Evolutionary conservation across 106 monocot species (phyloP), one percentile per base, ranked within the genome.

Genomic region (Apostasia ramifera): DNA sequence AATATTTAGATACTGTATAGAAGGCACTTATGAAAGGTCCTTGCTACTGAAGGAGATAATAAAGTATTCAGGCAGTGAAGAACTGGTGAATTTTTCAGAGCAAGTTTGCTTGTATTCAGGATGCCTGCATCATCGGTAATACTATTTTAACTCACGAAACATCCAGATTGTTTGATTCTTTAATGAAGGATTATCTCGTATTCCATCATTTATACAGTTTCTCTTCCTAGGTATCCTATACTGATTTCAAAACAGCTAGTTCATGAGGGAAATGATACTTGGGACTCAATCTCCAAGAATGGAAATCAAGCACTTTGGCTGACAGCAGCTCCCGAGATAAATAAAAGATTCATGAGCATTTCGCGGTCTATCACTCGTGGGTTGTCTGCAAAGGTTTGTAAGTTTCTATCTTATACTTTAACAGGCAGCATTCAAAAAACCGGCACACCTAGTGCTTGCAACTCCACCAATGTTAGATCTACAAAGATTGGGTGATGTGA

Each of bases 61-160:
- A 71, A 47, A 63, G 52, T 85, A 67, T 63, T 67, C 81, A 6
- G 81, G 74, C 61, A 77, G 87, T 63, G 70, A 90, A 68, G 87
- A 85, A 68, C 69, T 93, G 26, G 61, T 10, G 4, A 80, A 79
- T 15, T 93, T 98, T 76, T 83, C 85, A 8, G 79, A 93, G 47
- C 82, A 90, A 72, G 78, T 98, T 71, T 89, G 79, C 47, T 61
- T 90, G 65, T 98, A 87, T 68, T 61, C 85, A 73, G 98, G 93
- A 62, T 98, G 98, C 73, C 71, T 73, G 53, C 98, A 98, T 77
- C 93, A 98, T 76, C 57, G 87, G 98, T 98, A 81, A 74, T 59
- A 43, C 49, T 55, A 46, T 64, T 11, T 41, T 47, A 8, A 11
- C 9, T 15, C 71, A 39, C 44, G 10, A 71, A 61, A 8, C 59